These are phyloP conservation scores for Euryodendron excelsum DNA, from an alignment of 148 eudicot genomes.

Conservation along the genomic window DNA sequence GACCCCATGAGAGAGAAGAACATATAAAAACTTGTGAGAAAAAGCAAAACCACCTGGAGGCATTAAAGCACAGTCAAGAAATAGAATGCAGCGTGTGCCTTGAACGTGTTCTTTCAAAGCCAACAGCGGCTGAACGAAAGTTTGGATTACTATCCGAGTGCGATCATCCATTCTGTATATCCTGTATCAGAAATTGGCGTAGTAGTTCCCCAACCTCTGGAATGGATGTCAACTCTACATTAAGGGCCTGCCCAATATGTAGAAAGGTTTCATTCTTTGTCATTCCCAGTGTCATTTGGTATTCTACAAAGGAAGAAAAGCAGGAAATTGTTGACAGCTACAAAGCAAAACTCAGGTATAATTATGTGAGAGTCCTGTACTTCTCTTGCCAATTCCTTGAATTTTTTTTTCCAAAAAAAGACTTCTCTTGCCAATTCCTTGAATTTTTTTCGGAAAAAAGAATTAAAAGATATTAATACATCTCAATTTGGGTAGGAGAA, in stretches of 20 bases:
- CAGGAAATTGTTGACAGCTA: constrained; percentile 75
- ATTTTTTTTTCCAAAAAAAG: not conserved
- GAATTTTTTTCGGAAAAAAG: not conserved
- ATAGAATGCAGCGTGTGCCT: constrained; percentile 97
- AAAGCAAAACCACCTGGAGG: constrained; percentile 70
- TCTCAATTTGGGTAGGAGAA: not conserved
- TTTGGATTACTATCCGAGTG: constrained; percentile 94
- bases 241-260: constrained; percentile 95
- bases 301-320: constrained; percentile 74
- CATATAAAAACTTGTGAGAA: constrained; percentile 63
- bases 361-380: constrained; percentile 1
- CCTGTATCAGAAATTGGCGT: constrained; percentile 94
- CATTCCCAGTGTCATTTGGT: constrained; percentile 98
- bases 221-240: constrained; percentile 84
- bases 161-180: constrained; percentile 89
- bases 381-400: not conserved
- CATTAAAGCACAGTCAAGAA: constrained; percentile 81
- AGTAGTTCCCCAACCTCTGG: constrained; percentile 83
- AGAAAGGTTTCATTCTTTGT: constrained; percentile 93
- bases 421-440: constrained; percentile 1
- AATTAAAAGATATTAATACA: not conserved
- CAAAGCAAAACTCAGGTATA: constrained; percentile 81
- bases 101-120: constrained; percentile 82
- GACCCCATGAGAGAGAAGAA: constrained; percentile 78
- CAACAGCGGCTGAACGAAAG: constrained; percentile 63